Percentiles rank a stretch among this genome's conserved stretches.
Evolutionary conservation across 1,284 basidiomycete species (phyloP).

Genomic region (Athelia sp.): DNA sequence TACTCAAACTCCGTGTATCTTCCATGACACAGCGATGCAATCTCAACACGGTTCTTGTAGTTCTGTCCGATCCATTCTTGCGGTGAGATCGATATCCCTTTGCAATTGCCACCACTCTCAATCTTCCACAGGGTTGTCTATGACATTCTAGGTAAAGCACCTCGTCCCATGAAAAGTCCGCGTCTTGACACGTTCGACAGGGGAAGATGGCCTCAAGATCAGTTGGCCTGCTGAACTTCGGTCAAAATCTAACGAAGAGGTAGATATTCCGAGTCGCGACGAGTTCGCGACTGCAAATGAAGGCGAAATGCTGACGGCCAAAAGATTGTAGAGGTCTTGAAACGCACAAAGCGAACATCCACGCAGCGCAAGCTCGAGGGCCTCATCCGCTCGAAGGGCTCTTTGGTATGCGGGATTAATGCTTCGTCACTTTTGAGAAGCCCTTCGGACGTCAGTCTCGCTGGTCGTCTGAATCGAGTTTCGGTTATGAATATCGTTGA

Average conservation of each 20-base stretch:
- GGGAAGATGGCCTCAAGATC: constrained; percentile 45
- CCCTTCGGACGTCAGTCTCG: constrained; percentile 18
- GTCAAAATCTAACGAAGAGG: constrained; percentile 25
- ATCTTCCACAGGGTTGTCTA: constrained; percentile 46
- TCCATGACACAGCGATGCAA: constrained; percentile 7
- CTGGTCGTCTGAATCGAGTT: constrained; percentile 30
- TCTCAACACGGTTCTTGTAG: constrained; percentile 28
- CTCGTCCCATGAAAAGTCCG: neutral
- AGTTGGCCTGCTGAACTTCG: constrained; percentile 36
- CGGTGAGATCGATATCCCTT: constrained; percentile 36
- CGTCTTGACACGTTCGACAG: constrained; percentile 22
- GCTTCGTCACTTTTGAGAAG: constrained; percentile 40
- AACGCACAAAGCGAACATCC: constrained; percentile 35
- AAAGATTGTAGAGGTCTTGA: constrained; percentile 42
- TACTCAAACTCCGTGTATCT: constrained; percentile 7
- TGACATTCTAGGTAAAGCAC: constrained; percentile 59
- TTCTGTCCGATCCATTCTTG: constrained; percentile 71
- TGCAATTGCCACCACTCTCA: neutral
- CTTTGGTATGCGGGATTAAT: constrained; percentile 39
- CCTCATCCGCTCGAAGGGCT: constrained; percentile 44
- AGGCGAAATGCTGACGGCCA: no score
- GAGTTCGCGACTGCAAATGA: no score
- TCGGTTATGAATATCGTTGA: constrained; percentile 27
- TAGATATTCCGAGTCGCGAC: neutral
- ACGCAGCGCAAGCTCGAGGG: constrained; percentile 39